These are phyloP conservation scores for Diutina neorugosa DNA, from an alignment of 1,139 yeast genomes.

Conservation along the genomic window DNA sequence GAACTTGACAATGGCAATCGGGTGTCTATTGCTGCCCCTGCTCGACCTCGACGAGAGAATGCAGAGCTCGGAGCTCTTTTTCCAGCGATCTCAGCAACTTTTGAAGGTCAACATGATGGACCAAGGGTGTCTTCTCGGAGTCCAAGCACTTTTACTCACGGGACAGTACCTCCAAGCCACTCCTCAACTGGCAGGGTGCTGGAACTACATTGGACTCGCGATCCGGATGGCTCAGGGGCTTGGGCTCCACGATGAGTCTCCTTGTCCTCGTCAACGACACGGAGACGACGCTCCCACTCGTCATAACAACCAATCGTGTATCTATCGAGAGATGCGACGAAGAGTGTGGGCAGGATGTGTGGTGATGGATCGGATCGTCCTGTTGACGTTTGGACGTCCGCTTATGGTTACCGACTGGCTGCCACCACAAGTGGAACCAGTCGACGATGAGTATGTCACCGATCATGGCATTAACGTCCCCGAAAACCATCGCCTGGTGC, in stretches of 20 bases:
- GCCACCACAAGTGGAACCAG: background rate
- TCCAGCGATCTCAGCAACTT: background rate
- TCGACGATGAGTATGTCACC: background rate
- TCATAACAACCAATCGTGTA: background rate
- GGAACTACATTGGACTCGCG: background rate
- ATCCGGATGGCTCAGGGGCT: conserved; percentile 3
- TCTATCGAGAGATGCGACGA: background rate
- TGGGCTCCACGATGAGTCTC: background rate
- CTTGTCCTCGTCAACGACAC: background rate
- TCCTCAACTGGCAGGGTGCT: background rate
- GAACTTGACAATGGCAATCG: background rate
- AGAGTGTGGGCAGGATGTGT: conserved; percentile 2
- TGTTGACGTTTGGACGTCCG: conserved; percentile 2
- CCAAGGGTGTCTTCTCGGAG: background rate
- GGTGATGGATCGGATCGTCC: background rate
- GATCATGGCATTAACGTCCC: background rate
- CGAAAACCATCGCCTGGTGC: background rate
- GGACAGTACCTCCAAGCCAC: conserved; percentile 1
- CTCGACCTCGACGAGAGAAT: background rate
- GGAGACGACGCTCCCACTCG: background rate
- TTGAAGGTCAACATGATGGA: background rate
- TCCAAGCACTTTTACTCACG: background rate
- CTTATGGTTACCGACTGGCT: background rate
- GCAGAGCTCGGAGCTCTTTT: background rate
- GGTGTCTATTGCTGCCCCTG: background rate